A percentile compares a stretch with the other conserved stretches of the same genome.
Evolutionary conservation across 1,284 basidiomycete genomes (phyloP).

Genomic region (Cystobasidiaceae sp.): DNA sequence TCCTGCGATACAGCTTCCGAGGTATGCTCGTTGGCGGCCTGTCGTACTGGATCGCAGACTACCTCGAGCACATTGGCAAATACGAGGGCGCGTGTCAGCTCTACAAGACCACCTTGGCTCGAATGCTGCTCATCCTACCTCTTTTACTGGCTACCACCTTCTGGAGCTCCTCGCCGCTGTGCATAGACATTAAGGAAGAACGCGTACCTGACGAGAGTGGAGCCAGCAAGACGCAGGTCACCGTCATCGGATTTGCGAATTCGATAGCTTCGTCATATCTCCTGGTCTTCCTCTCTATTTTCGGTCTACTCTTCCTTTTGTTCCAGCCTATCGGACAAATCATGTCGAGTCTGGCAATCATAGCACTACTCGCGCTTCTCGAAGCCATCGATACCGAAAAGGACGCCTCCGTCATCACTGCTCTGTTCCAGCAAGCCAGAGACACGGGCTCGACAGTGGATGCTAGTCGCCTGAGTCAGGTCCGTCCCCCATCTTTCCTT

Average conservation of each 20-base stretch:
- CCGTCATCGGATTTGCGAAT: constrained; percentile 82
- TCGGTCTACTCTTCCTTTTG: constrained; percentile 60
- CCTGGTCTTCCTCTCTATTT: constrained; percentile 66
- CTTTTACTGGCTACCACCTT: constrained; percentile 57
- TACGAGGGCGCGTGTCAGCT: constrained; percentile 45
- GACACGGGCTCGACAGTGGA: neutral
- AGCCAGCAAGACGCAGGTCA: constrained; percentile 53
- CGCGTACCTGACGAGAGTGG: constrained; percentile 42
- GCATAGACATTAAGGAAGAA: constrained; percentile 58
- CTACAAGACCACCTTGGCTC: constrained; percentile 60
- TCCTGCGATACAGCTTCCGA: constrained; percentile 59
- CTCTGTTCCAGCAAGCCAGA: constrained; percentile 12
- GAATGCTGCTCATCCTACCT: constrained; percentile 55
- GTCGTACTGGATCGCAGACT: constrained; percentile 69
- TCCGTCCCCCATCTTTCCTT: constrained; percentile 54
- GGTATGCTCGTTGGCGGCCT: constrained; percentile 56
- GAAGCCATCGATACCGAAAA: constrained; percentile 73
- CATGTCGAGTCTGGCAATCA: constrained; percentile 58
- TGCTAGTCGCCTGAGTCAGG: constrained; percentile 4
- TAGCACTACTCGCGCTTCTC: constrained; percentile 65
- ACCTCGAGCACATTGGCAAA: constrained; percentile 15
- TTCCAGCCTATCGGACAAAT: constrained; percentile 79
- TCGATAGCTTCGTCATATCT: constrained; percentile 81
- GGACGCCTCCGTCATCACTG: constrained; percentile 58
- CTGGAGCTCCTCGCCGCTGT: constrained; percentile 68